A percentile compares a stretch with the other conserved stretches of the same genome.
phyloP scores from a whole-genome alignment of 1,284 basidiomycete genomes.

The Mycena citricolor region DNA sequence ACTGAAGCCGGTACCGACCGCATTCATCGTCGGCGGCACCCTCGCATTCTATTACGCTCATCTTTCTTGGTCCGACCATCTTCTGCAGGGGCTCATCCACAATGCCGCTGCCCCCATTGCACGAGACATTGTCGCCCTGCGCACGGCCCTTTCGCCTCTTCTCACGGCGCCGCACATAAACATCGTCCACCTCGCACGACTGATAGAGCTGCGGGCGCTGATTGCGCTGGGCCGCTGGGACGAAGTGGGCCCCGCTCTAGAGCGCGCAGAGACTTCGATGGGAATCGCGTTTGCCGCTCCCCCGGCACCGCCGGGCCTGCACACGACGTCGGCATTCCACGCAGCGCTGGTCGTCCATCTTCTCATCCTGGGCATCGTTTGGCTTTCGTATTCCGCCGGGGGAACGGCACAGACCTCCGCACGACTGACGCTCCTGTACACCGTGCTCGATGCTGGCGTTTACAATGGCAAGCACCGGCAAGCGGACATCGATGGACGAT shows the following conservation, averaged over 20 bases:
- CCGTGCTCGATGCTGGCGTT: conserved; percentile 57
- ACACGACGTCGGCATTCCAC: conserved; percentile 39
- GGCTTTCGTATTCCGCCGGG: conserved; percentile 48
- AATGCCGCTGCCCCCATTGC: conserved; percentile 2
- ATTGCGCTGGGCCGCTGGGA: conserved; percentile 54
- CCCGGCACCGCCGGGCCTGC: conserved; percentile 31
- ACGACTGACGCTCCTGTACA: conserved; percentile 57
- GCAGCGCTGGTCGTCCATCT: conserved; percentile 48
- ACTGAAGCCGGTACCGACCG: conserved; percentile 5
- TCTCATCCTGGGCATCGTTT: conserved; percentile 59
- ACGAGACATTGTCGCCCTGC: conserved; percentile 13
- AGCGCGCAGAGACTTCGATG: conserved; percentile 44
- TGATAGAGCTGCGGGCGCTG: conserved; percentile 51
- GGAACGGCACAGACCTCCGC: conserved; percentile 30
- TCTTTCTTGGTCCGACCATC: conserved; percentile 18
- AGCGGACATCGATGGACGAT: conserved; percentile 50
- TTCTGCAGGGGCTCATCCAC: conserved; percentile 14
- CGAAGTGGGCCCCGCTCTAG: conserved; percentile 45
- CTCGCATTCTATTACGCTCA: conserved; percentile 45
- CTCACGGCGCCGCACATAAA: conserved; percentile 35
- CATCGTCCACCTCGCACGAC: conserved; percentile 42
- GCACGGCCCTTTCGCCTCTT: conserved; percentile 13
- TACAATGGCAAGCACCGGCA: conserved; percentile 35
- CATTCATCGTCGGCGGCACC: conserved; percentile 49
- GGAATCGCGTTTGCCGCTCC: conserved; percentile 30